A percentile compares a stretch with the other conserved stretches of the same genome.
Conservation (phyloP, 2,329 filamentous ascomycete genomes). For the Botrytis medusae region DNA sequence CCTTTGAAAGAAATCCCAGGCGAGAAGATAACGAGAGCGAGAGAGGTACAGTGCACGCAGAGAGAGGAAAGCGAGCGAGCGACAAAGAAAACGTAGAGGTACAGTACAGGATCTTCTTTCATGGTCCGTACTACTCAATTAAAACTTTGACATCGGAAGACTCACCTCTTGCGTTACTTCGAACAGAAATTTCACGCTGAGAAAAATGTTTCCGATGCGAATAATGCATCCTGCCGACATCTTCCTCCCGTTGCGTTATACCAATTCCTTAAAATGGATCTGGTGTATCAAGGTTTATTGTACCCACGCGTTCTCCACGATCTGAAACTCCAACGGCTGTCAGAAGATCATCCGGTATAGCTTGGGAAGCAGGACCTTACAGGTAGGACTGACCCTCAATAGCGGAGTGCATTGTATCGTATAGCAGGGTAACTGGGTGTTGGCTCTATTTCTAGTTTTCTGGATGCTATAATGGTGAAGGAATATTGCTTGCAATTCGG, state of each 20-base stretch:
- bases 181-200: conserved; percentile 22
- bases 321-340: conserved; percentile 38
- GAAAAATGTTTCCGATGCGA: conserved; percentile 24
- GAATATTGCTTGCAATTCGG: conserved; percentile 8
- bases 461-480: not conserved
- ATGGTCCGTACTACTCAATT: conserved; percentile 6
- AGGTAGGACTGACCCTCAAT: conserved; percentile 16
- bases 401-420: conserved; percentile 15
- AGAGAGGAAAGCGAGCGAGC: not conserved
- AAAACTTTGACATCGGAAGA: conserved; percentile 21
- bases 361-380: conserved; percentile 3
- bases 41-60: not conserved
- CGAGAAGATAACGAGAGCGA: not conserved
- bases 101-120: conserved; percentile 4
- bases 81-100: conserved; percentile 17
- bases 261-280: conserved; percentile 26
- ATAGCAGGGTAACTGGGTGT: not conserved
- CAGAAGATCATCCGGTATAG: conserved; percentile 26
- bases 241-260: conserved; percentile 30
- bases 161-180: conserved; percentile 16
- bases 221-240: conserved; percentile 30
- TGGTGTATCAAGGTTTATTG: conserved; percentile 22
- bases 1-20: not conserved
- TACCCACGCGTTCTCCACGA: conserved; percentile 36
- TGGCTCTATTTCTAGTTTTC: not conserved